These are phyloP conservation scores for Mortierella sp. DNA, from an alignment of 371 early-diverging fungal genomes.

Conservation along the genomic window DNA sequence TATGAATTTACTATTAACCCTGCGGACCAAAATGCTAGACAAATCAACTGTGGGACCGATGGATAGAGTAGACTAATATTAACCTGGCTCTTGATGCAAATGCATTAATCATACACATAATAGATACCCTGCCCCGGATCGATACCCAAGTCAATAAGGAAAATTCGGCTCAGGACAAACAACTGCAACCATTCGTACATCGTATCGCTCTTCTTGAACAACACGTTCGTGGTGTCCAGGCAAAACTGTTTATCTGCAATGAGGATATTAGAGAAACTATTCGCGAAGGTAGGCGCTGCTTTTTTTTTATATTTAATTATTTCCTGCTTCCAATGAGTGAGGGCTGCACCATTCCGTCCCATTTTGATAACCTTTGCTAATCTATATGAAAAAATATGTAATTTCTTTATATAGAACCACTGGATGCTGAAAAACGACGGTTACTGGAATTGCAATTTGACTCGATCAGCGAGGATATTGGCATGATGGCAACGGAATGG, in stretches of 20 bases:
- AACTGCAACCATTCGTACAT: slow-evolving; percentile 54
- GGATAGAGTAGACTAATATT: neutral
- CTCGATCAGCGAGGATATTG: slow-evolving; percentile 58
- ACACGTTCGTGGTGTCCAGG: slow-evolving; percentile 59
- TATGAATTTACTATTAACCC: neutral
- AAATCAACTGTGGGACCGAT: neutral
- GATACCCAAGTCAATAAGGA: slow-evolving; percentile 43
- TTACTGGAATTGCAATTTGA: slow-evolving; percentile 56
- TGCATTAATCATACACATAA: neutral
- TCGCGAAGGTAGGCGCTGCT: slow-evolving; percentile 30
- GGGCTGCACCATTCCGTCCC: no score
- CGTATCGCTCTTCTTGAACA: slow-evolving; percentile 58
- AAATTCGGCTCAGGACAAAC: slow-evolving; percentile 40
- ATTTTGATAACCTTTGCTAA: neutral
- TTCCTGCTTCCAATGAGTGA: no score
- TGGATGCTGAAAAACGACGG: slow-evolving; percentile 40
- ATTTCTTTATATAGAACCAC: slow-evolving; percentile 10
- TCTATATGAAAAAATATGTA: no score
- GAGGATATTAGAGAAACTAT: slow-evolving; percentile 56
- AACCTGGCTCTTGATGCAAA: neutral
- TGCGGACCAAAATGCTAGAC: slow-evolving; percentile 1
- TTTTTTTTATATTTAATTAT: neutral
- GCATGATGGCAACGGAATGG: slow-evolving; percentile 59
- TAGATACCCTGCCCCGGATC: slow-evolving; percentile 54
- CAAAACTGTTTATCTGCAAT: slow-evolving; percentile 60